phyloP scores from a whole-genome alignment of 169 alveolate species.

The Eimeria praecox region DNA sequence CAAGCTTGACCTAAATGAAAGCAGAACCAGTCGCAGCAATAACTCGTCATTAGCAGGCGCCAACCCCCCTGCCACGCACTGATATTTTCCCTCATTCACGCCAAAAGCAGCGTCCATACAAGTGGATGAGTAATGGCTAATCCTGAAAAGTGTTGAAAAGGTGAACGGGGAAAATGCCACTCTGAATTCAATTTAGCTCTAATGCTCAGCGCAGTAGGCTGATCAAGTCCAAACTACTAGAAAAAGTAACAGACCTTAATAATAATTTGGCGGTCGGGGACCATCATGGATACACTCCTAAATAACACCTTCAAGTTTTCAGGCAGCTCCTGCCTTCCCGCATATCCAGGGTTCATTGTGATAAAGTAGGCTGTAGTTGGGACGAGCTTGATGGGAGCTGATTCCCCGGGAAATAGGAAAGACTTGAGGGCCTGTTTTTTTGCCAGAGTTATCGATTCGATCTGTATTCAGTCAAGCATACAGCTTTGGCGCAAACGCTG shows the following conservation, averaged over 20 bases:
- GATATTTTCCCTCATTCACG: not conserved
- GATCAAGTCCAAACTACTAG: not conserved
- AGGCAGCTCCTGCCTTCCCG: slow-evolving; percentile 97
- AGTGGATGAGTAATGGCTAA: not conserved
- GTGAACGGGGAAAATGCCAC: not conserved
- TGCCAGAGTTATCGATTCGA: slow-evolving; percentile 95
- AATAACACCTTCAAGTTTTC: slow-evolving; percentile 96
- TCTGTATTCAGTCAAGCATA: slow-evolving; percentile 55
- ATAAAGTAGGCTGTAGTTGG: slow-evolving; percentile 94
- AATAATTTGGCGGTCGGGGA: slow-evolving; percentile 96
- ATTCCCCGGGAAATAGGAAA: slow-evolving; percentile 96
- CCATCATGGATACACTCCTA: slow-evolving; percentile 98
- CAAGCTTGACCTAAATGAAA: slow-evolving; percentile 91
- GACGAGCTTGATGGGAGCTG: slow-evolving; percentile 90
- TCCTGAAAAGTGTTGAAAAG: not conserved
- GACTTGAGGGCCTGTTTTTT: slow-evolving; percentile 92
- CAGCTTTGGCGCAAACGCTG: not conserved
- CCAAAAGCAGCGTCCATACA: not conserved
- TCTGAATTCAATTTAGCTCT: not conserved
- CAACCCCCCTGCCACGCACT: not conserved
- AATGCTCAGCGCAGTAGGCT: not conserved
- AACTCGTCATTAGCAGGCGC: not conserved
- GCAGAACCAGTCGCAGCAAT: not conserved
- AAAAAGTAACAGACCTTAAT: slow-evolving; percentile 86
- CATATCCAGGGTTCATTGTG: slow-evolving; percentile 98